A percentile compares a stretch with the other conserved stretches of the same genome.
phyloP scores from a whole-genome alignment of 768 basidiomycete genomes.

The Leucocoprinus leucothites region DNA sequence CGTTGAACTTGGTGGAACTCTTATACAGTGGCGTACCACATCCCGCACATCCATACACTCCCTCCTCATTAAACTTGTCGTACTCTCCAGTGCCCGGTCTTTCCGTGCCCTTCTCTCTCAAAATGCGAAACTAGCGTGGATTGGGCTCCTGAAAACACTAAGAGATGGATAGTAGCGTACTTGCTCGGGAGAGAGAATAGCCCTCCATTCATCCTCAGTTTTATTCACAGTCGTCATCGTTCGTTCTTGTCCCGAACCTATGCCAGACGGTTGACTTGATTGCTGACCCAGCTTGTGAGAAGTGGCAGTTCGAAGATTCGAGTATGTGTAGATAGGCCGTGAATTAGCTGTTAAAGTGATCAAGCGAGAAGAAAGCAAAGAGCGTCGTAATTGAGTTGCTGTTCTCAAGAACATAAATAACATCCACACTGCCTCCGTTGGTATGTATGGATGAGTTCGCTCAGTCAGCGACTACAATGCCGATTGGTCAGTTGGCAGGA shows the following conservation, averaged over 20 bases:
- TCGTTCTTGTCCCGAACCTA: constrained; percentile 16
- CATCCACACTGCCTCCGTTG: no score
- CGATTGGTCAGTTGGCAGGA: neutral
- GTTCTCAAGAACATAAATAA: neutral
- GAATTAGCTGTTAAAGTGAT: neutral
- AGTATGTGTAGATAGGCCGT: no score
- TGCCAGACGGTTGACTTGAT: neutral
- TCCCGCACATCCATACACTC: constrained; percentile 76
- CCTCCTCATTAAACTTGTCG: constrained; percentile 61
- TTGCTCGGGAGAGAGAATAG: constrained; percentile 78
- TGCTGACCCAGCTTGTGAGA: neutral
- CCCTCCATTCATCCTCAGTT: constrained; percentile 81
- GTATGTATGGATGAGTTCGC: no score
- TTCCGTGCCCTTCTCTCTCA: constrained; percentile 90
- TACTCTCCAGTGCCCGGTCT: constrained; percentile 74
- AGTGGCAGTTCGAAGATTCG: no score
- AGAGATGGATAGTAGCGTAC: constrained; percentile 30
- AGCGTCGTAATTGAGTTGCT: no score
- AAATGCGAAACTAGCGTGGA: constrained; percentile 66
- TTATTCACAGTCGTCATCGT: constrained; percentile 42
- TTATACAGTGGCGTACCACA: constrained; percentile 85
- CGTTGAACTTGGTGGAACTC: constrained; percentile 84
- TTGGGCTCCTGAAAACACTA: neutral
- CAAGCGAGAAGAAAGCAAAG: neutral
- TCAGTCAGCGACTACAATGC: neutral